These are phyloP conservation scores for Hypoxylon sp. DNA, from an alignment of 2,329 filamentous ascomycete genomes.

Conservation along the genomic window DNA sequence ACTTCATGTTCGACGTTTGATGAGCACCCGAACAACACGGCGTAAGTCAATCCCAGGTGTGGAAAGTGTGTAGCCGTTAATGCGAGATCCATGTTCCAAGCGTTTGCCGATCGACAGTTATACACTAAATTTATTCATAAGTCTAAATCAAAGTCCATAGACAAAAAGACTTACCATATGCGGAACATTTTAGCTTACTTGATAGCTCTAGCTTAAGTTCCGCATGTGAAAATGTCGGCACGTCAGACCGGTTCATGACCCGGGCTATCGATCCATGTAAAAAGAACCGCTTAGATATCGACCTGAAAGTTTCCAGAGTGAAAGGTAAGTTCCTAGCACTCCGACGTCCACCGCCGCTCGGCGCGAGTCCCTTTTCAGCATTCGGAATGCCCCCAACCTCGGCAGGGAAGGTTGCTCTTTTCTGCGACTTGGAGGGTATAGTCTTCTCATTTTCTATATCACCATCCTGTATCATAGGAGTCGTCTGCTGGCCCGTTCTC, in stretches of 20 bases:
- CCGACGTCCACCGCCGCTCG: constrained; percentile 5
- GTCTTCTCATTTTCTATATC: no score
- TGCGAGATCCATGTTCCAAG: constrained; percentile 49
- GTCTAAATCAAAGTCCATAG: no score
- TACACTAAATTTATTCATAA: no score
- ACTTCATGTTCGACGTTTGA: constrained; percentile 37
- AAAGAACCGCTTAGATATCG: constrained; percentile 40
- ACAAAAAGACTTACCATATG: no score
- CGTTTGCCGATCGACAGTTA: constrained; percentile 50
- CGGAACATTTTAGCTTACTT: constrained; percentile 9
- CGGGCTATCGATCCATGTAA: constrained; percentile 47
- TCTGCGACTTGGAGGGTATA: no score
- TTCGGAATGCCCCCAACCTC: constrained; percentile 1
- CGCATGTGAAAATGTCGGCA: constrained; percentile 45
- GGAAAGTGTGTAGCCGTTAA: constrained; percentile 50
- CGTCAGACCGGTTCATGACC: constrained; percentile 47
- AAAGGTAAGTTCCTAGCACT: constrained; percentile 45
- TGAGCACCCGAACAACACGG: constrained; percentile 48
- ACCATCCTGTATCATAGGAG: neutral
- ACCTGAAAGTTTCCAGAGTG: constrained; percentile 35
- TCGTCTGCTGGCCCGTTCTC: constrained; percentile 12
- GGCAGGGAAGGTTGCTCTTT: neutral
- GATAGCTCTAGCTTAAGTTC: constrained; percentile 29
- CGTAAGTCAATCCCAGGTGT: constrained; percentile 41
- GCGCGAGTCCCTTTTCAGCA: neutral